These are phyloP conservation scores for Trametes cubensis DNA, from an alignment of 768 basidiomycete species.

Conservation along the genomic window DNA sequence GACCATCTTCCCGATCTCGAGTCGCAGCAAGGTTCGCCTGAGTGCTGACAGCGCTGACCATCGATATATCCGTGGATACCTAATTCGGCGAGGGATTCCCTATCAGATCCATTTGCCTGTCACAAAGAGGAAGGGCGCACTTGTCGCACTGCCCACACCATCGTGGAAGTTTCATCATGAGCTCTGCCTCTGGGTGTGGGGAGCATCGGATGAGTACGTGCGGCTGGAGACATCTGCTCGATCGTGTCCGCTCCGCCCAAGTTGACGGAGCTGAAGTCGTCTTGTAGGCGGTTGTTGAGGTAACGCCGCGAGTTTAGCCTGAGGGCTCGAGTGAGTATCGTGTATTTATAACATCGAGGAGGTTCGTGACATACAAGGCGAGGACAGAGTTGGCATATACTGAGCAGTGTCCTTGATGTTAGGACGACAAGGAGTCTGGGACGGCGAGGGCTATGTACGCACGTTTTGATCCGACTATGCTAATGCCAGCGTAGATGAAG, in stretches of 20 bases:
- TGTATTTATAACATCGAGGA: neutral
- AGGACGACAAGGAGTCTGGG: no score
- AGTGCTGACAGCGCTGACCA: no score
- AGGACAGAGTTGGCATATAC: constrained; percentile 6
- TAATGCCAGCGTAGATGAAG: constrained; percentile 4
- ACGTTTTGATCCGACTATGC: constrained; percentile 5
- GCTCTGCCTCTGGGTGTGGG: neutral
- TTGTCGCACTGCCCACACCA: neutral
- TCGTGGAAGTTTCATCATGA: neutral
- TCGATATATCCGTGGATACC: no score
- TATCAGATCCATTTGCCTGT: neutral
- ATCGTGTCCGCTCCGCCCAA: neutral
- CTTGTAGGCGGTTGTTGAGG: neutral
- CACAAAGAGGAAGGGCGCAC: neutral
- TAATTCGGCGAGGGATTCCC: no score
- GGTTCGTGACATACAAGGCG: neutral
- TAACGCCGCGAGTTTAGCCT: constrained; percentile 8
- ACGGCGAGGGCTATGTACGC: neutral
- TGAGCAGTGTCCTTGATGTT: neutral
- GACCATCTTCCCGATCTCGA: no score
- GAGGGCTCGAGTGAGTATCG: neutral
- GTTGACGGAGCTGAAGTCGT: constrained; percentile 1
- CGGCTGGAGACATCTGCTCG: no score
- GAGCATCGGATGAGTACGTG: no score
- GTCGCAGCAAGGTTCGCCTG: no score